Base-by-base conservation (phyloP, 768 basidiomycete species). In the Leccinum broughii region DNA sequence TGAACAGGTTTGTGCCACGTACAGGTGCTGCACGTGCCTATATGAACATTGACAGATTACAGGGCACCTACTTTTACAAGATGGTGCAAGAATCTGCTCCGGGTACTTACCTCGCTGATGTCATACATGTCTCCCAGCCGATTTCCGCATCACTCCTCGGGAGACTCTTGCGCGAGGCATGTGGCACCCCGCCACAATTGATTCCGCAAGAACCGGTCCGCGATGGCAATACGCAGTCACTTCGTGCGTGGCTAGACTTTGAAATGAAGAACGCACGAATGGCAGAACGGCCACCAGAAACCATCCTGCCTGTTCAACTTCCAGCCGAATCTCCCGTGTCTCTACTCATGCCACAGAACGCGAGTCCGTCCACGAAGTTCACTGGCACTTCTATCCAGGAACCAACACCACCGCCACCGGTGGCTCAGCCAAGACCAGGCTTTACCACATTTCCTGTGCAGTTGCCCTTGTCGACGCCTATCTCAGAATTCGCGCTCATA, bases 111-210 rank as follows among this genome's bases (percentile, higher is more conserved):
- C 50, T 59, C 10, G 58, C 51, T 3, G 58, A 62, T 17, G 30
- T 55, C 5, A 44, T 26, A 22, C 26, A 51, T 8, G 32, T 55
- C n/a, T 26, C 54, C 14, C 48, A 49, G 24, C 48, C 48, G 1
- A 24, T 24, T 7, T 2, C 41, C 7, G 51, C n/a, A 5, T 49
- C 57, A 4, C 34, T 51, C 1, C 50, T 62, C 2, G 54, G 49
- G 28, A 44, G 58, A 46, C 51, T 61, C 20, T 44, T 61, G 59
- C 34, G 44, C 9, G 62, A 62, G n/a, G 55, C 51, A 3, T 53
- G 41, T 37, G 59, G 59, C 5, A 37, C 34, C 6, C 7, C 15
- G 3, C 60, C 61, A 17, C 55, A 22, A 5, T 39, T 62, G 6
- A 46, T 51, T 9, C 32, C 24, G 4, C 32, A 30, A n/a, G 37